Evolutionary conservation across 108 stramenopile species (phyloP), one percentile per base, ranked within the genome.

Genomic region (Mediolabrus comicus): DNA sequence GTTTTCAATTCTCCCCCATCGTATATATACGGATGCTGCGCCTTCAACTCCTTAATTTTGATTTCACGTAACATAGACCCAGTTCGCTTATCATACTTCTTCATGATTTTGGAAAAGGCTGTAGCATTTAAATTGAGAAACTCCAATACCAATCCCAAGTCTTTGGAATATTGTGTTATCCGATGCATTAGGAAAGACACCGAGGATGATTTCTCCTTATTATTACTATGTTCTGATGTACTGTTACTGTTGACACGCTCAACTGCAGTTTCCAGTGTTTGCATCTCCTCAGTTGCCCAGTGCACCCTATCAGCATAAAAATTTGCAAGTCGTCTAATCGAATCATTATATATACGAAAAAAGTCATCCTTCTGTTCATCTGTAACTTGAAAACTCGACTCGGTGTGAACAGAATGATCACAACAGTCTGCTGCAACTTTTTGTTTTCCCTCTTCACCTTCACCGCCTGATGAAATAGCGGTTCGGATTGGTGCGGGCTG

Each of bases 291-390:
- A 19, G 59, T 25, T 12, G 86, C 87, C 87, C 86, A 87, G 0
- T 38, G 3, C 53, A 78, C 69, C 62, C 79, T 85, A 54, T 88
- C 84, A 9, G 71, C 52, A 59, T 88, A 89, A 66, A 89, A 89
- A 11, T 78, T 72, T 34, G 67, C 34, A 28, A 87, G 39, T 46
- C 87, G 79, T n/a, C 31, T 22, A 33, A 87, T 71, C 16, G 83
- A 86, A 35, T 55, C 71, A 0, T 75, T 69, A 4, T 81, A 71
- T 24, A 83, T 69, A 13, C 36, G 53, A 34, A 78, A 78, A 54
- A 80, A 83, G 1, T 71, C 77, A 16, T 51, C 69, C 72, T 72
- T 68, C 58, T 75, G 74, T 0, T 43, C 25, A 30, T 59, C 53
- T 7, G 56, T 38, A 2, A 75, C 67, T 7, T 27, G 33, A 55